A percentile compares a stretch with the other conserved stretches of the same genome.
phyloP scores from a whole-genome alignment of 2,329 filamentous ascomycete species.

The Incumbomyces lentus region DNA sequence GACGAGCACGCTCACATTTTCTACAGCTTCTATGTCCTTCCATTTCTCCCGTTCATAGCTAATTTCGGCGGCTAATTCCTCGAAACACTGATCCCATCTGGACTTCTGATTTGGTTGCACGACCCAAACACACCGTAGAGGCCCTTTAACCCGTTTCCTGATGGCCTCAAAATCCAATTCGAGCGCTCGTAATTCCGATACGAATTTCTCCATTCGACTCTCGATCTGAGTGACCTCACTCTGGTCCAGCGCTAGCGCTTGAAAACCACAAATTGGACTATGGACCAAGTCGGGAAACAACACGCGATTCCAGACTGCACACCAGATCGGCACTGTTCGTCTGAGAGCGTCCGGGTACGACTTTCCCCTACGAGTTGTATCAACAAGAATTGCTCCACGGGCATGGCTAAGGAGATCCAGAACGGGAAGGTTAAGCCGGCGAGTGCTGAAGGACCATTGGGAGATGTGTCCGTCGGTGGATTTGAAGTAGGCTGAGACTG shows the following conservation, averaged over 20 bases:
- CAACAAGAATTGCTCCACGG: slow-evolving; percentile 62
- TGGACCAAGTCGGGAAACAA: slow-evolving; percentile 53
- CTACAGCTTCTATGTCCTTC: neutral
- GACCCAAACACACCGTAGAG: slow-evolving; percentile 16
- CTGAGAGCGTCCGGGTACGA: slow-evolving; percentile 88
- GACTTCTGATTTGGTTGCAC: slow-evolving; percentile 8
- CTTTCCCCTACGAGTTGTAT: slow-evolving; percentile 87
- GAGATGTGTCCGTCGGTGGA: slow-evolving; percentile 90
- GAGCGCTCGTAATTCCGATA: slow-evolving; percentile 37
- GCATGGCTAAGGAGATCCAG: slow-evolving; percentile 54
- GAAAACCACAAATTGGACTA: neutral
- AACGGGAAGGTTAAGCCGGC: slow-evolving; percentile 76
- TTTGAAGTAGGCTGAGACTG: slow-evolving; percentile 84
- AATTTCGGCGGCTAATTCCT: neutral
- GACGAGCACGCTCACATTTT: slow-evolving; percentile 50
- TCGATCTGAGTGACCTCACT: slow-evolving; percentile 76
- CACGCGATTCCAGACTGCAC: slow-evolving; percentile 67
- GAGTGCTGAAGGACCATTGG: slow-evolving; percentile 80
- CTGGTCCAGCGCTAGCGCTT: slow-evolving; percentile 42
- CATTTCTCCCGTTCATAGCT: neutral
- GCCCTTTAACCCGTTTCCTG: slow-evolving; percentile 8
- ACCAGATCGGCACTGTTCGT: slow-evolving; percentile 93
- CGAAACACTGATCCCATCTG: neutral
- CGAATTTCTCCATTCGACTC: slow-evolving; percentile 47
- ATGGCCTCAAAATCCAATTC: slow-evolving; percentile 11